phyloP scores from a whole-genome alignment of 202 grass and related monocot species.

The Schoenoplectus triqueter region DNA sequence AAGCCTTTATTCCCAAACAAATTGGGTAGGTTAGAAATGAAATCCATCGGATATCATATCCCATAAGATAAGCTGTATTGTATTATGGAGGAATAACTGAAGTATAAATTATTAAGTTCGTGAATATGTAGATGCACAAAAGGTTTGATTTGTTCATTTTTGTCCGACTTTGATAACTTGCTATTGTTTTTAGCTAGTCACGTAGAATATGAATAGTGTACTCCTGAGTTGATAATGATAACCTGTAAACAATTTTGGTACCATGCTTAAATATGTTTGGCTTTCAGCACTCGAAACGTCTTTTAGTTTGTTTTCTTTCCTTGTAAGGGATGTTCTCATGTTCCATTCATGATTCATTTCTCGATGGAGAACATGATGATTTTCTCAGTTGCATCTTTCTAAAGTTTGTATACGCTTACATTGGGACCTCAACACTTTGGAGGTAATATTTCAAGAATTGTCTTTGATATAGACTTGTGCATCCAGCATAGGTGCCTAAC shows the following conservation, averaged over 20 bases:
- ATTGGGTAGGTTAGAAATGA: background rate
- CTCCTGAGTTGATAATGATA: background rate
- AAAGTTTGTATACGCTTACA: conserved; percentile 2
- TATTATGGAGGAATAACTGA: too few relatives aligned
- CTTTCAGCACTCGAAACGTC: background rate
- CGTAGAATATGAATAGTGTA: background rate
- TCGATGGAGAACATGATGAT: background rate
- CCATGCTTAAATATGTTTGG: background rate
- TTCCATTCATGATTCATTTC: background rate
- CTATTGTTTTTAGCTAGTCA: background rate
- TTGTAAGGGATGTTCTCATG: conserved; percentile 22
- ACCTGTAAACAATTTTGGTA: background rate
- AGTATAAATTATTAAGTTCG: background rate
- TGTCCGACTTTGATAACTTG: background rate
- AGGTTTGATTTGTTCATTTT: conserved; percentile 1
- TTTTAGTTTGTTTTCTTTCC: background rate
- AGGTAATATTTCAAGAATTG: background rate
- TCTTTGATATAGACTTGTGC: background rate
- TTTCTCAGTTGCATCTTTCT: background rate
- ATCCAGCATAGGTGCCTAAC: background rate
- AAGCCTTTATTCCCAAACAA: too few relatives aligned
- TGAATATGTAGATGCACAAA: background rate
- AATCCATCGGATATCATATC: background rate
- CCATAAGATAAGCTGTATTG: too few relatives aligned
- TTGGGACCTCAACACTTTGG: background rate